A percentile compares a stretch with the other conserved stretches of the same genome.
phyloP scores from a whole-genome alignment of 192 early-diverging fungal species.

The Backusella liffmaniae region DNA sequence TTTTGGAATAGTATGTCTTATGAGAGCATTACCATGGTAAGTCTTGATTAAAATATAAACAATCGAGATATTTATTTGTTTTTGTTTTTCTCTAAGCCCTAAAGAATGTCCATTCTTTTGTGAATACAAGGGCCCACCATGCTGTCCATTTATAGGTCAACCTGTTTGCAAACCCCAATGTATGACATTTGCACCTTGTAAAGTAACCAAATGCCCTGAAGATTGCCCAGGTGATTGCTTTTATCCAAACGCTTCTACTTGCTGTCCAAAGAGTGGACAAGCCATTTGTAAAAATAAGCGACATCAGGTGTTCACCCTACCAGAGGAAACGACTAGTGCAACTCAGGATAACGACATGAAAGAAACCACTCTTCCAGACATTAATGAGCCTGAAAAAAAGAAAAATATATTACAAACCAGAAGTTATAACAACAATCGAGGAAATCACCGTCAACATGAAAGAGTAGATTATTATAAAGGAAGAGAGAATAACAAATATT shows the following conservation, averaged over 20 bases:
- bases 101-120: slow-evolving; percentile 9
- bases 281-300: neutral
- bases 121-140: neutral
- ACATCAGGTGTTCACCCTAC: neutral
- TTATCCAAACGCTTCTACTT: neutral
- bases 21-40: neutral
- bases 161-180: neutral
- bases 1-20: neutral
- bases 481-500: neutral
- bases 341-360: neutral
- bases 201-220: neutral
- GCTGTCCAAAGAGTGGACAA: neutral
- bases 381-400: neutral
- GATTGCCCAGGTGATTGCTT: neutral
- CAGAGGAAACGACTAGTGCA: neutral
- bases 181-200: neutral
- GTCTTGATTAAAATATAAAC: neutral
- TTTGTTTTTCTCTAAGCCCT: neutral
- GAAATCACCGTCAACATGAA: neutral
- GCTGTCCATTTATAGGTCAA: slow-evolving; percentile 1
- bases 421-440: neutral
- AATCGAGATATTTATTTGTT: neutral
- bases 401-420: neutral
- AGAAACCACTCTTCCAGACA: neutral
- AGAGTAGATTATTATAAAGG: neutral